Base-by-base conservation (phyloP, 2,329 filamentous ascomycete genomes). In the Thielaviopsis populi region DNA sequence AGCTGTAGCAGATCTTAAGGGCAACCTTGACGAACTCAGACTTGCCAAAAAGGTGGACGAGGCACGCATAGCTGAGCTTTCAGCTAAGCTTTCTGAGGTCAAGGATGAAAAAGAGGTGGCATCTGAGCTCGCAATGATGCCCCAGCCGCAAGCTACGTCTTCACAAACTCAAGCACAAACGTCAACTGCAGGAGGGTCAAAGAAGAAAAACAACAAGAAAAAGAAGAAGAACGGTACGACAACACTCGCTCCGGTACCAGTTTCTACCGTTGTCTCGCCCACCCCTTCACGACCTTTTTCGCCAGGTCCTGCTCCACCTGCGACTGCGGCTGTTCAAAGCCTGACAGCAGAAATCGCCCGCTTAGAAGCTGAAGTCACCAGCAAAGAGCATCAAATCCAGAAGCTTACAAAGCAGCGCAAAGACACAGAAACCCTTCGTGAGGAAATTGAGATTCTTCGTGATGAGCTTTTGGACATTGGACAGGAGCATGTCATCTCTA, bases 391-490 rank as follows among this genome's bases (percentile, higher is more conserved):
- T 1, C 84, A 85, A 46, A 91, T 96, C 62, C 83, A 89, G 63
- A 80, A 80, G 15, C 77, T 96, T 4, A 82, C 82, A 30, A 81
- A 82, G 64, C 86, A 87, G 72, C 78, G 89, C 58, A 84, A 84
- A 70, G 88, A 85, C 17, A 88, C 94, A 64, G 89, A 92, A 63
- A 86, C 86, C 22, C 77, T 95, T 53, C 80, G 83, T 30, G 91
- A 96, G 69, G 91, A 97, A 74, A 88, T 96, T 65, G 90, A 95
- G 69, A 85, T 83, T 2, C 76, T 97, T 66, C 83, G 87, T 61
- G 89, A 95, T 64, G 88, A 91, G 68, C 76, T 97, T 7, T 75
- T 92, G 53, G 79, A 83, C 59, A 84, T 95, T 67, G 91, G 91
- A 10, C 83, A 91, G 69, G 89, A 95, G 66, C 87, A 92, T 69